A percentile compares a stretch with the other conserved stretches of the same genome.
Conservation (phyloP, 257 asterid species). For the Dorcoceras hygrometricum region DNA sequence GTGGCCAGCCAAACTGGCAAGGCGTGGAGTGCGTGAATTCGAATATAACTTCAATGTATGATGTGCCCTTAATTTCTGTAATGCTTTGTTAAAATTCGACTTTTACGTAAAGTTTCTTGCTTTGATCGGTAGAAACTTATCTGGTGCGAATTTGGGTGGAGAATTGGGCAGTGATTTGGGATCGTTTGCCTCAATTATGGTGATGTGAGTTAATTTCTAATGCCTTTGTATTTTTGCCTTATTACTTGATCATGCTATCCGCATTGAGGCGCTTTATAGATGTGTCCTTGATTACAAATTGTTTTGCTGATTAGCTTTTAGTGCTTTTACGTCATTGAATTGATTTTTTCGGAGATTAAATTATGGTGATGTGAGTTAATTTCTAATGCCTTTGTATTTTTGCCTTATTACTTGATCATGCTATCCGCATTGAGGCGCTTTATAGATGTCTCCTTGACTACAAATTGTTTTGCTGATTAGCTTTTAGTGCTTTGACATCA, state of each 20-base stretch:
- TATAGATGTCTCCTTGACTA: background rate
- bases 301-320: background rate
- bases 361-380: slow-evolving; percentile 60
- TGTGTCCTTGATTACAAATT: background rate
- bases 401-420: background rate
- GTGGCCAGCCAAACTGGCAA: slow-evolving; percentile 78
- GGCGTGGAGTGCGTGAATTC: slow-evolving; percentile 83
- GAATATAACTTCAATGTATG: slow-evolving; percentile 76
- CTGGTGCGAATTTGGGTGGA: slow-evolving; percentile 63
- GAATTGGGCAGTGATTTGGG: slow-evolving; percentile 55
- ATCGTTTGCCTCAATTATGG: slow-evolving; percentile 58
- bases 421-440: background rate
- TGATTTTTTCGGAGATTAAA: too few relatives aligned
- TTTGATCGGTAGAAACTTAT: slow-evolving; percentile 45
- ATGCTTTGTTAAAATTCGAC: background rate
- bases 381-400: background rate
- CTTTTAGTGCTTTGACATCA: background rate
- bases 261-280: background rate
- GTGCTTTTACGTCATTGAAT: background rate
- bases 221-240: background rate
- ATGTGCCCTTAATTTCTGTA: background rate
- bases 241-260: background rate
- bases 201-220: slow-evolving; percentile 47
- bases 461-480: background rate
- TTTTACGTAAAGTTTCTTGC: background rate